Evolutionary conservation across 2,329 filamentous ascomycete species (phyloP).

Genomic region (Colletotrichum spaethianum): DNA sequence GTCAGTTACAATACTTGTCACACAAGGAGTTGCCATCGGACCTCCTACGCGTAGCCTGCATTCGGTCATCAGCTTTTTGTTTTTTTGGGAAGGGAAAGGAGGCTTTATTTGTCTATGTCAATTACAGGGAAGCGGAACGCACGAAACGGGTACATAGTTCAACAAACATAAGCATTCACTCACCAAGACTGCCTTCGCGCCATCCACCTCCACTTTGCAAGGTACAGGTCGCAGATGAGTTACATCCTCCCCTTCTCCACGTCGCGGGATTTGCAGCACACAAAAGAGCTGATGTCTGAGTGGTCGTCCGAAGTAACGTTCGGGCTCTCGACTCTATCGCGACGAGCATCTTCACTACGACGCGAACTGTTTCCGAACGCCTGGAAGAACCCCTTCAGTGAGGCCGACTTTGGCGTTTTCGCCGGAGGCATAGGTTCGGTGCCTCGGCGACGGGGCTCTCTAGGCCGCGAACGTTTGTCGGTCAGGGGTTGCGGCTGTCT

Average conservation of each 20-base stretch:
- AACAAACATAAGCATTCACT: slow-evolving; percentile 36
- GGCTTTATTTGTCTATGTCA: slow-evolving; percentile 33
- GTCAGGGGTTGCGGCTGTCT: background rate
- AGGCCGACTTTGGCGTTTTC: background rate
- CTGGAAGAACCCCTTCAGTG: slow-evolving; percentile 1
- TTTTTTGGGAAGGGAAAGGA: slow-evolving; percentile 27
- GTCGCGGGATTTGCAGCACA: slow-evolving; percentile 11
- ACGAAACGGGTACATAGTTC: slow-evolving; percentile 37
- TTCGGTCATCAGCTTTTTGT: slow-evolving; percentile 16
- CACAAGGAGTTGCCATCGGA: slow-evolving; percentile 21
- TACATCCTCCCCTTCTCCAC: slow-evolving; percentile 11
- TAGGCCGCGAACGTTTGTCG: too few species aligned
- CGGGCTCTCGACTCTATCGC: background rate
- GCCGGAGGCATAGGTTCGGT: background rate
- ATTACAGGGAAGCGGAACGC: slow-evolving; percentile 20
- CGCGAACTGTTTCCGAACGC: background rate
- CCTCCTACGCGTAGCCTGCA: slow-evolving; percentile 28
- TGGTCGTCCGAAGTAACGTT: slow-evolving; percentile 5
- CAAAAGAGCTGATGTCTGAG: slow-evolving; percentile 28
- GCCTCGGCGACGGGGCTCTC: background rate
- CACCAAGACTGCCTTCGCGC: slow-evolving; percentile 9
- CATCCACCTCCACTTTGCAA: background rate
- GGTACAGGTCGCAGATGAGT: background rate
- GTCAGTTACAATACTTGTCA: slow-evolving; percentile 22
- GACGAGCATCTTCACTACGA: background rate